Percentiles rank a stretch among this genome's conserved stretches.
Conservation (phyloP, 1,284 basidiomycete species). For the Puccinia horiana region DNA sequence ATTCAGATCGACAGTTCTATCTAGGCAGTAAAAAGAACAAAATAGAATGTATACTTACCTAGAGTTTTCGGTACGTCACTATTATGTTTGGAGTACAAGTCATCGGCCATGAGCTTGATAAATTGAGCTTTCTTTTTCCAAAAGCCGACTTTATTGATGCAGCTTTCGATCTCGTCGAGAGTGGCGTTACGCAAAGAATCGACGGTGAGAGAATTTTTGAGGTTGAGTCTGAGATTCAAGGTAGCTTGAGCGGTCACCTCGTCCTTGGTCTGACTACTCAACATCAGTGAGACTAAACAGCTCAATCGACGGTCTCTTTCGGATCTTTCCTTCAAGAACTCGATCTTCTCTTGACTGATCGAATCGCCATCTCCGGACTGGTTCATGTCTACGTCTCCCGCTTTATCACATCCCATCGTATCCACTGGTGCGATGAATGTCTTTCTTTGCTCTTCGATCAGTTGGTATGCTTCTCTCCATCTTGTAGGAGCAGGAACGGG, state of each 20-base stretch:
- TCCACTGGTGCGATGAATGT: constrained; percentile 74
- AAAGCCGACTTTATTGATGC: constrained; percentile 88
- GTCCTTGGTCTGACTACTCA: constrained; percentile 91
- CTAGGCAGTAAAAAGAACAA: constrained; percentile 32
- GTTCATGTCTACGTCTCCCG: constrained; percentile 60
- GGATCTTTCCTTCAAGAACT: not conserved
- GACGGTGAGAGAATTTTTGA: constrained; percentile 77
- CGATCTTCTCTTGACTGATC: not conserved
- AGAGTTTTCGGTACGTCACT: constrained; percentile 43
- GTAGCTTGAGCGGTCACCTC: constrained; percentile 84
- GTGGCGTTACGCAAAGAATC: constrained; percentile 71
- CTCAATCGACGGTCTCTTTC: constrained; percentile 66
- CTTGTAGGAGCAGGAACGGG: constrained; percentile 21
- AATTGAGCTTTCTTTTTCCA: constrained; percentile 80
- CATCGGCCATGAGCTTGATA: constrained; percentile 40
- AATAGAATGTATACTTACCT: constrained; percentile 62
- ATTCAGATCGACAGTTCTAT: not conserved
- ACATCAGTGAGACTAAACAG: constrained; percentile 88
- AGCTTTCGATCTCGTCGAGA: constrained; percentile 67
- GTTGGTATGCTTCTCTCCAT: constrained; percentile 45
- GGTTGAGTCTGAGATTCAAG: constrained; percentile 68
- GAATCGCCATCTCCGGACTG: constrained; percentile 65
- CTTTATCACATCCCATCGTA: constrained; percentile 80
- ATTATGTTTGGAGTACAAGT: constrained; percentile 2
- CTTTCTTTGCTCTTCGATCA: constrained; percentile 30